Conservation (phyloP, 2,329 filamentous ascomycete species). For the Beauveria medogensis region DNA sequence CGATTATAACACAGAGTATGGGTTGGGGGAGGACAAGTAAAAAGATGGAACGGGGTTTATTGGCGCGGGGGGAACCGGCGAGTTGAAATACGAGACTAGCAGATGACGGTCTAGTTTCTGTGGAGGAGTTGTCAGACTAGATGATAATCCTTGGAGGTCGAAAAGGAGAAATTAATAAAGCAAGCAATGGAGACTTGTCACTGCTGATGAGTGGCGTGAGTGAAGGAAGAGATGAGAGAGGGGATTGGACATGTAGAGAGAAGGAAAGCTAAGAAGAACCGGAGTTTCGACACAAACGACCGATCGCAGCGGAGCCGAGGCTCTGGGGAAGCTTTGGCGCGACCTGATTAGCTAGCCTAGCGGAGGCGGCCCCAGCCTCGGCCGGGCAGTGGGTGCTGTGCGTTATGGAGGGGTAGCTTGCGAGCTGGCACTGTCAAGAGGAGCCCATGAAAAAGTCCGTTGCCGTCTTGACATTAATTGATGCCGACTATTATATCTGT, state of each 20-base stretch:
- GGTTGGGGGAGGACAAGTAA: neutral
- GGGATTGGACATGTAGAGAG: neutral
- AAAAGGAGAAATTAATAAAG: neutral
- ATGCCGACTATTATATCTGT: neutral
- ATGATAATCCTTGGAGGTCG: neutral
- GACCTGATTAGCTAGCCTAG: slow-evolving; percentile 6
- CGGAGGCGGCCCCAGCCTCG: slow-evolving; percentile 1
- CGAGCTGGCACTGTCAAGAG: neutral
- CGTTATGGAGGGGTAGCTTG: neutral
- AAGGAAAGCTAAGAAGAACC: neutral
- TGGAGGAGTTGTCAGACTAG: neutral
- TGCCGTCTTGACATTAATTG: neutral
- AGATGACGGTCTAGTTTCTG: neutral
- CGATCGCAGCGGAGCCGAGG: slow-evolving; percentile 10
- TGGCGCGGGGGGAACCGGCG: neutral
- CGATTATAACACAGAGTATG: neutral
- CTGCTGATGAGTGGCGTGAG: neutral
- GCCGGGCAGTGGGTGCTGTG: neutral
- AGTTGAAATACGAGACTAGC: slow-evolving; percentile 1
- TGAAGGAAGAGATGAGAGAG: neutral
- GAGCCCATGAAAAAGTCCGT: neutral
- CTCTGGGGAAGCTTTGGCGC: slow-evolving; percentile 11
- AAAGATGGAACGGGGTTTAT: neutral
- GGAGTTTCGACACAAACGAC: slow-evolving; percentile 1
- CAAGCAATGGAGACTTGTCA: neutral